These are phyloP conservation scores for Geranomyces variabilis DNA, from an alignment of 192 early-diverging fungal species.

Conservation along the genomic window DNA sequence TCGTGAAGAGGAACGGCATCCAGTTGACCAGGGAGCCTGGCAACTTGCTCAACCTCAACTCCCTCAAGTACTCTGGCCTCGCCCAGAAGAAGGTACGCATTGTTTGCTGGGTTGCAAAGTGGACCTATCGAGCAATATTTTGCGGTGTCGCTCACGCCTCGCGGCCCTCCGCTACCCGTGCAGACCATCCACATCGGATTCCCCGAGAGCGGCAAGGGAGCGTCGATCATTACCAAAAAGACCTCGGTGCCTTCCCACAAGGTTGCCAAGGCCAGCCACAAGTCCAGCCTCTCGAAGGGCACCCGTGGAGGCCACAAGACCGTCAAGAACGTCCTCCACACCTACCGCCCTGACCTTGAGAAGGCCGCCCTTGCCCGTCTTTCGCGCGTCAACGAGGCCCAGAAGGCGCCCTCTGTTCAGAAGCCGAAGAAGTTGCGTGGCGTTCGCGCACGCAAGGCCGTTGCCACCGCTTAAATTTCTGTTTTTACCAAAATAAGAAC, in stretches of 20 bases:
- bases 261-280: conserved; percentile 55
- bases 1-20: conserved; percentile 79
- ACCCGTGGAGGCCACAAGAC: conserved; percentile 65
- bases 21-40: conserved; percentile 73
- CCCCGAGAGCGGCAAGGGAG: conserved; percentile 61
- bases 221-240: conserved; percentile 66
- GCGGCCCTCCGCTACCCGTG: neutral
- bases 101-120: too few relatives aligned
- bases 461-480: conserved; percentile 30
- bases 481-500: neutral
- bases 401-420: conserved; percentile 62
- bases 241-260: conserved; percentile 53
- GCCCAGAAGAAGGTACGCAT: conserved; percentile 72
- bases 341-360: conserved; percentile 76
- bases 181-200: conserved; percentile 65
- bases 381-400: conserved; percentile 63
- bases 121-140: too few relatives aligned
- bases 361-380: conserved; percentile 76
- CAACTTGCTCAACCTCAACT: conserved; percentile 80
- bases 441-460: conserved; percentile 64
- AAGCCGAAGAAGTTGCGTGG: conserved; percentile 53
- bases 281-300: conserved; percentile 58
- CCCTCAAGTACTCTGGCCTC: conserved; percentile 81
- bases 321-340: conserved; percentile 63
- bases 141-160: too few relatives aligned